These are phyloP conservation scores for Kazachstania taianensis DNA, from an alignment of 805 yeast species.

Conservation along the genomic window DNA sequence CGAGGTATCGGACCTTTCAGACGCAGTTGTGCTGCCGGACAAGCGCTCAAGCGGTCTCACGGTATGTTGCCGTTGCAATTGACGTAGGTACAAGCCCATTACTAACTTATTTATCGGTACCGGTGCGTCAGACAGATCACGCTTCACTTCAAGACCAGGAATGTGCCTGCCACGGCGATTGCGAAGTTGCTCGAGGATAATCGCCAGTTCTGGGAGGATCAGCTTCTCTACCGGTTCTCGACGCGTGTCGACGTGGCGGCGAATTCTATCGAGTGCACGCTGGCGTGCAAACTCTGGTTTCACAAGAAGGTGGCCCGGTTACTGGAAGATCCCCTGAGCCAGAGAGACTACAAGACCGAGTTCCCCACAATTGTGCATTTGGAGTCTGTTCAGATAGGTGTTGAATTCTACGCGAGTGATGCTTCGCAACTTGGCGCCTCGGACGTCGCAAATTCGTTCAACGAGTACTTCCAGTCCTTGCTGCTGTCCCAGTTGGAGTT, in stretches of 20 bases:
- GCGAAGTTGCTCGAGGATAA: too few relatives aligned
- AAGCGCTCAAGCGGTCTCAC: too few relatives aligned
- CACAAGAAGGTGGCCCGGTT: slow-evolving; percentile 1
- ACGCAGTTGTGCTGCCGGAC: too few relatives aligned
- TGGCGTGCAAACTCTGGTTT: slow-evolving; percentile 4
- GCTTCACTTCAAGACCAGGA: too few relatives aligned
- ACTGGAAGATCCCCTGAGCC: not conserved
- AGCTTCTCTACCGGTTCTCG: not conserved
- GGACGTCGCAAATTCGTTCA: slow-evolving; percentile 11
- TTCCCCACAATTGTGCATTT: slow-evolving; percentile 2
- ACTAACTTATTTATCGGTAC: too few relatives aligned
- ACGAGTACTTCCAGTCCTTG: slow-evolving; percentile 22
- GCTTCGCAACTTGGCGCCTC: not conserved
- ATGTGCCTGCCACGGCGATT: too few relatives aligned
- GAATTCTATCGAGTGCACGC: not conserved
- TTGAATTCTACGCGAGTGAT: slow-evolving; percentile 1
- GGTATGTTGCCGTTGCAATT: too few relatives aligned
- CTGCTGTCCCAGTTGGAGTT: slow-evolving; percentile 29
- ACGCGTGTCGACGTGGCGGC: not conserved
- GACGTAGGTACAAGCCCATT: too few relatives aligned
- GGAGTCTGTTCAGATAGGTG: slow-evolving; percentile 2
- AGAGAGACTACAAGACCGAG: not conserved
- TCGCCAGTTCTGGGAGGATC: slow-evolving; percentile 6
- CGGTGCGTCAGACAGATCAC: too few relatives aligned
- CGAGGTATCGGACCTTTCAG: too few relatives aligned